A percentile compares a stretch with the other conserved stretches of the same genome.
Evolutionary conservation across 1,139 yeast species (phyloP).

Genomic region (Debaryomyces udenii): DNA sequence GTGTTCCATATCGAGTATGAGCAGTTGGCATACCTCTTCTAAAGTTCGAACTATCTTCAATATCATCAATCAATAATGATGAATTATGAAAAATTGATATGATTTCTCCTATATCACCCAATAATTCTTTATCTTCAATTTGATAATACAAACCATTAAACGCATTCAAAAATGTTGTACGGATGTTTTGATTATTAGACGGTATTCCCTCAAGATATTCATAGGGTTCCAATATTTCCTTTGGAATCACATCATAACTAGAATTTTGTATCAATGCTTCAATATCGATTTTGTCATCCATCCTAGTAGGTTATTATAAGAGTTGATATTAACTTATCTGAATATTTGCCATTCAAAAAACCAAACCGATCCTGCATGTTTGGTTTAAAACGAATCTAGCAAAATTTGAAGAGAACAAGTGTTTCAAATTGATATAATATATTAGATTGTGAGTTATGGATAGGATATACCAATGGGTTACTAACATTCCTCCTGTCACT

Average conservation of each 20-base stretch:
- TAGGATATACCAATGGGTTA: conserved; percentile 15
- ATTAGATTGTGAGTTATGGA: conserved; percentile 16
- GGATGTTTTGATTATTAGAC: conserved; percentile 35
- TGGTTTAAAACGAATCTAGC: conserved; percentile 7
- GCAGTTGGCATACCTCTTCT: conserved; percentile 82
- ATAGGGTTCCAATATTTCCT: conserved; percentile 28
- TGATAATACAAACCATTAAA: conserved; percentile 36
- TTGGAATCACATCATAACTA: conserved; percentile 8
- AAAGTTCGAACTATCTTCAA: conserved; percentile 72
- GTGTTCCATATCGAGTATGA: conserved; percentile 72
- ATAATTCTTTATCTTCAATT: conserved; percentile 21
- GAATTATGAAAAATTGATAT: conserved; percentile 35
- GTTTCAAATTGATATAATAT: neutral
- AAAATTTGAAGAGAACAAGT: conserved; percentile 1
- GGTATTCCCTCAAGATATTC: conserved; percentile 33
- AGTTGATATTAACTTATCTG: too few species aligned
- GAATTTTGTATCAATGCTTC: neutral
- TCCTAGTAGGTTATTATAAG: neutral
- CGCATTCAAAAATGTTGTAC: conserved; percentile 32
- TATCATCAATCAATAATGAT: conserved; percentile 66
- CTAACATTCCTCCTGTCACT: conserved; percentile 36
- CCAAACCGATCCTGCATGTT: too few species aligned
- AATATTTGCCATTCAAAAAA: conserved; percentile 5
- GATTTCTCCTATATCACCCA: conserved; percentile 26
- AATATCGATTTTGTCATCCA: conserved; percentile 1